Conservation (phyloP, 495 filamentous ascomycete genomes). For the Aspergillus bertholletiae region DNA sequence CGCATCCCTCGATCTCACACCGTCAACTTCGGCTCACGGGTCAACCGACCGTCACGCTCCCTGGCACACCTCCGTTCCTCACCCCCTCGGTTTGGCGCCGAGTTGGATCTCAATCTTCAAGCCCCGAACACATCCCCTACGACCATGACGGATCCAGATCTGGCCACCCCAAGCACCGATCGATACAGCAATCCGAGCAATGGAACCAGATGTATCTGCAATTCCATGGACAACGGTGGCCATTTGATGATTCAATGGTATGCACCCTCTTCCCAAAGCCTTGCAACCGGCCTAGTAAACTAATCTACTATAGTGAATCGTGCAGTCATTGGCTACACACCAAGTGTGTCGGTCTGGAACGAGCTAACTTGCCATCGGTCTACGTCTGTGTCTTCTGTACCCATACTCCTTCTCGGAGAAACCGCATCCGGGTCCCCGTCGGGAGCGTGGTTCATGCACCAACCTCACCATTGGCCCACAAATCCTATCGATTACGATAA, state of each 20-base stretch:
- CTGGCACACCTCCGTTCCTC: constrained; percentile 42
- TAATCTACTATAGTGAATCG: constrained; percentile 59
- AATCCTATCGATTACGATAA: constrained; percentile 53
- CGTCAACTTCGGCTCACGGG: constrained; percentile 26
- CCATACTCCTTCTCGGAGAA: constrained; percentile 66
- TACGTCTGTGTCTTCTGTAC: constrained; percentile 81
- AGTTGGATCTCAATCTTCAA: constrained; percentile 34
- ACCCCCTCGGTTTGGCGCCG: constrained; percentile 39
- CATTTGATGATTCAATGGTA: constrained; percentile 84
- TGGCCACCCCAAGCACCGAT: constrained; percentile 64
- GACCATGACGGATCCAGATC: constrained; percentile 61
- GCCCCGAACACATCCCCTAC: constrained; percentile 58
- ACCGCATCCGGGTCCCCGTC: constrained; percentile 56
- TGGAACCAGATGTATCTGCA: constrained; percentile 73
- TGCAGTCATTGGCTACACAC: constrained; percentile 85
- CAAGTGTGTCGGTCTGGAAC: constrained; percentile 69
- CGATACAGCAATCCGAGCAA: constrained; percentile 50
- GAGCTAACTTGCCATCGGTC: constrained; percentile 61
- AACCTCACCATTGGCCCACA: constrained; percentile 63
- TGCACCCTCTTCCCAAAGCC: constrained; percentile 13
- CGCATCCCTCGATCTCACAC: constrained; percentile 45
- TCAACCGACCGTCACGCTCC: constrained; percentile 30
- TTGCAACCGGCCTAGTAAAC: neutral
- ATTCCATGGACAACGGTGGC: constrained; percentile 60
- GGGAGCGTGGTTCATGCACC: constrained; percentile 40